Base-by-base conservation (phyloP, 805 yeast genomes). In the Wickerhamiella nectarea region DNA sequence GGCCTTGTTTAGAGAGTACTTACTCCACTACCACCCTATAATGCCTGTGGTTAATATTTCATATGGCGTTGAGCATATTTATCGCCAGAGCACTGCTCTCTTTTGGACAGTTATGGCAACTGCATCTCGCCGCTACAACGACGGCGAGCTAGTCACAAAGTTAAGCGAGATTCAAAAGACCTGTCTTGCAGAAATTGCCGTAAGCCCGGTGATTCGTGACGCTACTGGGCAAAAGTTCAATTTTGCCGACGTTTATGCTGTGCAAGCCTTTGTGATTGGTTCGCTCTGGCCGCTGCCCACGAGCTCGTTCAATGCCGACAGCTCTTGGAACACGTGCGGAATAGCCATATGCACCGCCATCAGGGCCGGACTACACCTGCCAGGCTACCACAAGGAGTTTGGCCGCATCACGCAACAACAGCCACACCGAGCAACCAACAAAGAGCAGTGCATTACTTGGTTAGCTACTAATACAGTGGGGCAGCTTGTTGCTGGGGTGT, bases 201-300 rank as follows among this genome's bases (percentile, higher is more conserved):
- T 87, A 15, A 76, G 89, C 8, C 96, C 97, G 2, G 84, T 87
- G 41, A 80, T 94, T 4, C 67, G 94, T 49, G 83, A 80, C 55
- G 51, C 51, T 6, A 17, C 48, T n/a, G 51, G 52, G 18, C 91
- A 78, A 51, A 74, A 82, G 10, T 67, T 84, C 55, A 87, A 87
- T 53, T 89, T 86, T 2, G 83, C 94, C 4, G 80, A 94, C 18
- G 95, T 89, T 0, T 89, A 80, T 57, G 81, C 95, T 0, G 96
- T 89, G 0, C 98, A 89, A 59, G 96, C 96, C 0, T 80, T 89
- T 50, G 63, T 89, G 21, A 65, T 89, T 1, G 85, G 82, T 61
- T 80, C 96, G 0, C 76, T 80, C 58, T 89, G 97, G 98, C 97
- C 97, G 0, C 95, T 96, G 3, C 70, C 87, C 31, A 84, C 95